These are phyloP conservation scores for Apophysomyces trapeziformis DNA, from an alignment of 371 early-diverging fungal species.

Conservation along the genomic window DNA sequence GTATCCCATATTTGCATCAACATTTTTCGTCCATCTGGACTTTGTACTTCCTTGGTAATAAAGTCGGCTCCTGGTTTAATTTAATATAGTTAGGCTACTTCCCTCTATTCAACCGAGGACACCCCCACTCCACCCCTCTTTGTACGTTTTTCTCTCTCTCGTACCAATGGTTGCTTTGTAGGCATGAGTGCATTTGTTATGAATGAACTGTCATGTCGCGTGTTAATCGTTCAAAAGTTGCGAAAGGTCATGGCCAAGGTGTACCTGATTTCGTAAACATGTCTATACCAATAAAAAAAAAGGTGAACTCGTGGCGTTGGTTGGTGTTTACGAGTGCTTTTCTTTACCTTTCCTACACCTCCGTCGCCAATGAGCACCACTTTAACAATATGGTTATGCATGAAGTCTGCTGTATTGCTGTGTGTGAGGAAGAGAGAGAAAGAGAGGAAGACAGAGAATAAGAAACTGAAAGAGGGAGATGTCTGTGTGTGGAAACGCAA, in stretches of 20 bases:
- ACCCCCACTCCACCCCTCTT: no score
- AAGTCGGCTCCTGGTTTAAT: conserved; percentile 75
- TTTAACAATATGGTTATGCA: conserved; percentile 62
- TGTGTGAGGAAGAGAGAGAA: no score
- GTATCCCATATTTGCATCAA: conserved; percentile 57
- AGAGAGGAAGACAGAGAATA: no score
- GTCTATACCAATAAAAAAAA: conserved; percentile 35
- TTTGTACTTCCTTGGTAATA: conserved; percentile 87
- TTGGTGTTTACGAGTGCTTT: conserved; percentile 47
- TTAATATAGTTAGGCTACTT: background rate
- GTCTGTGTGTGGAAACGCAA: no score
- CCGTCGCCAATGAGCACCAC: conserved; percentile 84
- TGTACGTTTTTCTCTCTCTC: conserved; percentile 6
- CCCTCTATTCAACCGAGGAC: background rate
- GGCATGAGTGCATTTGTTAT: conserved; percentile 89
- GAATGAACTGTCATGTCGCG: conserved; percentile 74
- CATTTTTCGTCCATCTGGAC: conserved; percentile 75
- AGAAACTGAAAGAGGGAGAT: no score
- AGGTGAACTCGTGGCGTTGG: background rate
- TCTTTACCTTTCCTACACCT: conserved; percentile 80
- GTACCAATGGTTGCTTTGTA: conserved; percentile 97
- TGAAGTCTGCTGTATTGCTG: background rate
- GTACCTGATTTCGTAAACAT: conserved; percentile 61
- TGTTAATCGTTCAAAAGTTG: background rate
- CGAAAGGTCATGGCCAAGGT: background rate